Base-by-base conservation (phyloP, 371 early-diverging fungal species). In the Circinella umbellata region DNA sequence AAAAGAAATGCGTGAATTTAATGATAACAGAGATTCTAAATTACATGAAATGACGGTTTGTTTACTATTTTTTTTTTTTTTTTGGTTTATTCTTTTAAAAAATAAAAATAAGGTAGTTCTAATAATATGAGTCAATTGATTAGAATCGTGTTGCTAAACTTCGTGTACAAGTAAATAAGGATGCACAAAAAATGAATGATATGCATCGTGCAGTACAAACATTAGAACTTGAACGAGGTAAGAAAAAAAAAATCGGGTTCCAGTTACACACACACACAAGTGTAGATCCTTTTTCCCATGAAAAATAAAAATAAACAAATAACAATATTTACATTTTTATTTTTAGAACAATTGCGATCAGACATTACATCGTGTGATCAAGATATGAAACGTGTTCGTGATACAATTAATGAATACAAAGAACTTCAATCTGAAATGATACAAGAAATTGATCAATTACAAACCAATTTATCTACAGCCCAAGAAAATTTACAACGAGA, bases 1-100 rank as follows among this genome's bases (percentile, higher is more conserved):
- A 73, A 76, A 73, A 37, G 98, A 99, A 72, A 97, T 96, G 95
- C 79, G 83, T 15, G 96, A 98, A 70, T 94, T 97, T 62, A 86
- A 90, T 38, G 81, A 88, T 53, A 91, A 95, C 75, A 94, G 94
- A 69, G 93, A 92, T 48, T 84, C 89, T 10, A 95, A 96, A 73
- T 75, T 98, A 38, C 86, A 93, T 72, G 90, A 95, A 37, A 82
- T 94, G 69, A 79, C 86, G 75, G 91, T 90, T 76, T 49, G 37
- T 15, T 13, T 55, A n/a, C n/a, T n/a, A n/a, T n/a, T n/a, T n/a
- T n/a, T n/a, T n/a, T n/a, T n/a, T n/a, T n/a, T n/a, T n/a, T n/a
- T 36, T 49, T 42, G n/a, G 10, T 48, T 27, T 55, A 10, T 27
- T 39, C 27, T 18, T 37, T 62, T 35, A n/a, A n/a, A n/a, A n/a